These are phyloP conservation scores for Botrytis galanthina DNA, from an alignment of 2,329 filamentous ascomycete species.

Conservation along the genomic window DNA sequence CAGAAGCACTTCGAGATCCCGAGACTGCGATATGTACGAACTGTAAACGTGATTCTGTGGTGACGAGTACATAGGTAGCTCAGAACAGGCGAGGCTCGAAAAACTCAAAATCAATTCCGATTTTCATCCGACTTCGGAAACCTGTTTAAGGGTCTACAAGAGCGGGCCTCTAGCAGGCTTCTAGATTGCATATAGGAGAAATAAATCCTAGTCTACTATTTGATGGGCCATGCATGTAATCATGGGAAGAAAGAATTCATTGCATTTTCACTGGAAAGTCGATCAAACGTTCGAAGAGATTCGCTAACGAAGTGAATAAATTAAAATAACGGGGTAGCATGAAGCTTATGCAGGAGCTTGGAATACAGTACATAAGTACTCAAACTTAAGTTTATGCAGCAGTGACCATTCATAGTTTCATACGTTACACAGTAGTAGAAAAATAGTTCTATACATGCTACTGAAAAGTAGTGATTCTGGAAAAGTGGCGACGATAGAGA, in stretches of 20 bases:
- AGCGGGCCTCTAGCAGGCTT: background rate
- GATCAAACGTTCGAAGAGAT: slow-evolving; percentile 1
- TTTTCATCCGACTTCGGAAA: background rate
- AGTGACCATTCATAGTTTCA: background rate
- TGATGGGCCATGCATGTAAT: background rate
- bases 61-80: background rate
- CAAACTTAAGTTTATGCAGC: background rate
- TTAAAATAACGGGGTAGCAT: background rate
- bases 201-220: background rate
- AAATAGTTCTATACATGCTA: background rate
- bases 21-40: background rate
- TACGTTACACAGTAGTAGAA: background rate
- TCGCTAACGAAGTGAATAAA: background rate
- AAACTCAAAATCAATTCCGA: background rate
- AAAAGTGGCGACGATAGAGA: background rate
- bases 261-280: background rate
- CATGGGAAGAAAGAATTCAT: background rate
- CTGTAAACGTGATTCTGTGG: background rate
- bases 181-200: background rate
- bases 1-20: background rate
- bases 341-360: background rate
- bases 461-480: background rate
- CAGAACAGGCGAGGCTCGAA: background rate
- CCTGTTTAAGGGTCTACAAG: background rate
- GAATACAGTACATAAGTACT: background rate